Conservation (phyloP, 2,329 filamentous ascomycete genomes). For the Raffaelea arxii region DNA sequence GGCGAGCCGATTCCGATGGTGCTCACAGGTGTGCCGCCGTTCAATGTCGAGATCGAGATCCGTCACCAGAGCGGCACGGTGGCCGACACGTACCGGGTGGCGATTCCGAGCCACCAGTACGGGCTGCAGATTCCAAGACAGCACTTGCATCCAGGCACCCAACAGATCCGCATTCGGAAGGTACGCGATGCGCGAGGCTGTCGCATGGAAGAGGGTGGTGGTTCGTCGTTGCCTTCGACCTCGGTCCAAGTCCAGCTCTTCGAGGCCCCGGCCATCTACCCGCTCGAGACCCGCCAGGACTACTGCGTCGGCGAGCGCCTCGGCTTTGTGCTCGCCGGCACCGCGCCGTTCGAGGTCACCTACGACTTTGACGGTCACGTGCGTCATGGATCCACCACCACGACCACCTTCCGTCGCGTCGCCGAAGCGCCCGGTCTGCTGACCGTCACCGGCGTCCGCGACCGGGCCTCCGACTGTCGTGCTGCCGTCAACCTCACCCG, state of each 20-base stretch:
- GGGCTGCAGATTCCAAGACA: constrained; percentile 77
- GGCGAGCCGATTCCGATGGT: constrained; percentile 84
- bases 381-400: constrained; percentile 68
- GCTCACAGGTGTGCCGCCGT: constrained; percentile 75
- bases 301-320: constrained; percentile 95
- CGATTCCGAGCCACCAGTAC: constrained; percentile 65
- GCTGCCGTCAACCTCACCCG: constrained; percentile 71
- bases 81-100: constrained; percentile 72
- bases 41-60: constrained; percentile 84
- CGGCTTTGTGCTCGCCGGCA: constrained; percentile 82
- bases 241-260: constrained; percentile 87
- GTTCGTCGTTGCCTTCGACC: constrained; percentile 27
- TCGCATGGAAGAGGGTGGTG: constrained; percentile 50
- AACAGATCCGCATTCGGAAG: constrained; percentile 79
- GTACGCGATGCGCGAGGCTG: constrained; percentile 84
- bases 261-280: constrained; percentile 83
- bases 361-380: constrained; percentile 77
- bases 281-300: constrained; percentile 73
- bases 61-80: constrained; percentile 77
- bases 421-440: constrained; percentile 88
- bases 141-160: constrained; percentile 78
- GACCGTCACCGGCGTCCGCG: constrained; percentile 74
- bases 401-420: constrained; percentile 83
- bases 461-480: constrained; percentile 81
- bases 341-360: constrained; percentile 83